Evolutionary conservation across 1,284 basidiomycete genomes (phyloP), one percentile per base, ranked within the genome.

Genomic region (Sanghuangporus sanghuang): DNA sequence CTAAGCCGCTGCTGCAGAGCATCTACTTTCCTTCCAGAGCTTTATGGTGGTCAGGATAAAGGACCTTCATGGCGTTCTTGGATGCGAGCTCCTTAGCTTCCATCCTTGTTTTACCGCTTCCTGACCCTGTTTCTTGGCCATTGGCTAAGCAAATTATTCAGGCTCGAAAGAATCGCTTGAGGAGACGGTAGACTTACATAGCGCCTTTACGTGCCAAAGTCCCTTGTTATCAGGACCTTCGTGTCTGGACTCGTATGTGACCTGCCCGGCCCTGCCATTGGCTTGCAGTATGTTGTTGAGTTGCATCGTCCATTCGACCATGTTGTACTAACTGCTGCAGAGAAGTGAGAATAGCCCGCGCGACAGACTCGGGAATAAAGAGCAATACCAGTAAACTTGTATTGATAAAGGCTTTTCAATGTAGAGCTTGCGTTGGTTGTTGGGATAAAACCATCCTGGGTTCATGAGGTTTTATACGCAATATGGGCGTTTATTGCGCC

Each of bases 261-360:
- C 14, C 16, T 16, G n/a, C 23, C 46, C 11, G 6, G 8, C 32
- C n/a, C 2, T 5, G 18, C 56, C 35, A 11, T 6, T 27, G 5
- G 7, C 21, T 23, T 63, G 61, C n/a, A 63, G 32, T 23, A 57
- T 40, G 46, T 63, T 63, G 55, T 63, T 63, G 16, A 63, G 55
- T 38, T 57, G 52, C 40, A 48, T 49, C 38, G 23, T 57, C 61
- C 61, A 63, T 23, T 55, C 40, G 42, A 49, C 38, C 59, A 61
- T 61, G 14, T 48, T 49, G 48, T n/a, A 5, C 12, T n/a, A 46
- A n/a, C 21, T 40, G 35, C 38, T 21, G 46, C 7, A 40, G 23
- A 1, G 38, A 46, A 48, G n/a, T 39, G 14, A 57, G 40, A 42
- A 39, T 3, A 50, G 48, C 48, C 5, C 11, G n/a, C 2, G 5